Base-by-base conservation (phyloP, 805 yeast genomes). In the Yamadazyma paraphyllophila region DNA sequence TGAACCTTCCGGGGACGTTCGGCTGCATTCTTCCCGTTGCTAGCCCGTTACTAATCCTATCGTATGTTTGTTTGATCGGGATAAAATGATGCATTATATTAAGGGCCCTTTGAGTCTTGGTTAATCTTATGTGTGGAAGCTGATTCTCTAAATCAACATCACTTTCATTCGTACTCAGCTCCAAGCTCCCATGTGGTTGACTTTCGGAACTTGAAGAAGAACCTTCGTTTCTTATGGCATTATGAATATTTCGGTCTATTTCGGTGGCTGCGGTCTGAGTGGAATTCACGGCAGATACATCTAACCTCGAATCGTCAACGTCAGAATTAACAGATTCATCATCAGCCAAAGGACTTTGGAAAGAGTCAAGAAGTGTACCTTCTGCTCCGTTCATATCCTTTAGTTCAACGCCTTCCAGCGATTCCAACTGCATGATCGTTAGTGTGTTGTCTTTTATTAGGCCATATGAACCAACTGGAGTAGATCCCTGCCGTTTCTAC, bases 31-130 rank as follows among this genome's bases (percentile, higher is more conserved):
- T 56, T 14, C 76, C 76, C 3, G 74, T 70, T 34, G 60, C 52
- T 17, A 70, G 44, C 3, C 76, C 76, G 49, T 71, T 71, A 47
- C 63, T 63, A 26, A 71, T 62, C 29, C 76, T 53, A 43, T 71
- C 74, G 48, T 71, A 71, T 6, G 76, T 71, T 44, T 69, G 74
- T 41, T 54, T 63, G 36, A 71, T 57, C 2, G 76, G 74, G n/a
- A 71, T 49, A 8, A 71, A 47, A 36, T 60, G 65, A 44, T 63
- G 57, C 7, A 66, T 46, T 8, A 65, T 69, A 44, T 65, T 65
- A 42, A 59, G 48, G 15, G 66, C 52, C 14, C 74, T 54, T 44
- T 63, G 63, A 17, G 51, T 56, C 5, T 66, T 53, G 5, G 72
- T 57, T 13, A 69, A 53, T 32, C 47, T 52, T 4, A 41, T 36